Conservation (phyloP, 1,284 basidiomycete genomes). For the Fereydounia khargensis region DNA sequence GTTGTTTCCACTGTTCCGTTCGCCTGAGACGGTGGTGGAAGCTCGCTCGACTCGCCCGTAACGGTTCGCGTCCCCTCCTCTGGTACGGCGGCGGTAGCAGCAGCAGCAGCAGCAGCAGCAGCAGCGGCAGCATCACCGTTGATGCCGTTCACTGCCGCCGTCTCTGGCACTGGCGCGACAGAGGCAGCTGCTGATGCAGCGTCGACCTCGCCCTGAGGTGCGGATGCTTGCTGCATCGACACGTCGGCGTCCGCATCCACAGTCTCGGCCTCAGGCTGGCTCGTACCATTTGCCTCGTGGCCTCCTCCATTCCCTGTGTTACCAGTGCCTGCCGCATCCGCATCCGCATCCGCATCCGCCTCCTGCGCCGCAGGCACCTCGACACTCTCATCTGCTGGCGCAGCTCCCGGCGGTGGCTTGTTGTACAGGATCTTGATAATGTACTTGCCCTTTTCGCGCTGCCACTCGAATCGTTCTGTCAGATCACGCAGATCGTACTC, state of each 20-base stretch:
- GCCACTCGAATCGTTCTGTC: constrained; percentile 52
- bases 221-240: neutral
- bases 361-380: neutral
- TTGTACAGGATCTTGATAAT: constrained; percentile 70
- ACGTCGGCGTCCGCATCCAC: constrained; percentile 1
- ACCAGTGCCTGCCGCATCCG: too few species aligned
- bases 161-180: too few species aligned
- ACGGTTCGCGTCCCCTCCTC: too few species aligned
- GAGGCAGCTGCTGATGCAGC: too few species aligned
- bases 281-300: neutral
- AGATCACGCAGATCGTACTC: constrained; percentile 58
- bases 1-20: too few species aligned
- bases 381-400: constrained; percentile 3
- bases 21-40: too few species aligned
- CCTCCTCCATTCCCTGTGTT: too few species aligned
- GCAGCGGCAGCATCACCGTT: too few species aligned
- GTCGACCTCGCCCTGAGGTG: neutral
- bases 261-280: neutral
- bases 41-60: too few species aligned
- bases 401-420: constrained; percentile 58
- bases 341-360: constrained; percentile 3
- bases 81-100: too few species aligned
- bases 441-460: constrained; percentile 44
- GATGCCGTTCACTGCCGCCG: too few species aligned
- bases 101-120: neutral